A percentile compares a stretch with the other conserved stretches of the same genome.
Conservation (phyloP, 1,139 yeast species). For the Taphrina pruni region DNA sequence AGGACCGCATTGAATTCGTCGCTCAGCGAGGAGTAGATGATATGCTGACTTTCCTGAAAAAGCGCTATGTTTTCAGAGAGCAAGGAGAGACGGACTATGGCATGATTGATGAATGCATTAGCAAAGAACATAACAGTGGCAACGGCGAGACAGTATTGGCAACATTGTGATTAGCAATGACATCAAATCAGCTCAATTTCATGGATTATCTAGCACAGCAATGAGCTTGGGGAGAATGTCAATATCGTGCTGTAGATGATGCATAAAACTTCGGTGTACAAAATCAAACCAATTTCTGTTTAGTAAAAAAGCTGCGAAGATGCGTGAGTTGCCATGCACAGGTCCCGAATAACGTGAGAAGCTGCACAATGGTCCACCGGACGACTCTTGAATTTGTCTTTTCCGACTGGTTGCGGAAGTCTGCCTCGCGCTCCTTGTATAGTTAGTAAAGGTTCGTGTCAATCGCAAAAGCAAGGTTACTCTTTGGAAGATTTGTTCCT, state of each 20-base stretch:
- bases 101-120: constrained; percentile 13
- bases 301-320: constrained; percentile 67
- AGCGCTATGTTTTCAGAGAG: constrained; percentile 67
- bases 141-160: not conserved
- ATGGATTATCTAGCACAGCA: too few species aligned
- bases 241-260: too few species aligned
- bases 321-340: constrained; percentile 74
- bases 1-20: constrained; percentile 68
- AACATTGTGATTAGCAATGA: not conserved
- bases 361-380: constrained; percentile 68
- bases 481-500: constrained; percentile 71
- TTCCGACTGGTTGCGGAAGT: constrained; percentile 71
- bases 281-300: constrained; percentile 64
- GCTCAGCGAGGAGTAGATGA: constrained; percentile 63
- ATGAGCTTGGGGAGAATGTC: too few species aligned
- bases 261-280: not conserved
- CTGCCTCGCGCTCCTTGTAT: constrained; percentile 63
- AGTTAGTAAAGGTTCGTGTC: not conserved
- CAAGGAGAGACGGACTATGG: constrained; percentile 72
- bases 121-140: not conserved
- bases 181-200: too few species aligned
- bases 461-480: constrained; percentile 3
- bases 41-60: constrained; percentile 82
- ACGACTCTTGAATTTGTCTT: constrained; percentile 68
- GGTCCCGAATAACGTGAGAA: constrained; percentile 61